Evolutionary conservation across 2,329 filamentous ascomycete species (phyloP), one percentile per base, ranked within the genome.

Genomic region (Teratosphaeriaceae sp.): DNA sequence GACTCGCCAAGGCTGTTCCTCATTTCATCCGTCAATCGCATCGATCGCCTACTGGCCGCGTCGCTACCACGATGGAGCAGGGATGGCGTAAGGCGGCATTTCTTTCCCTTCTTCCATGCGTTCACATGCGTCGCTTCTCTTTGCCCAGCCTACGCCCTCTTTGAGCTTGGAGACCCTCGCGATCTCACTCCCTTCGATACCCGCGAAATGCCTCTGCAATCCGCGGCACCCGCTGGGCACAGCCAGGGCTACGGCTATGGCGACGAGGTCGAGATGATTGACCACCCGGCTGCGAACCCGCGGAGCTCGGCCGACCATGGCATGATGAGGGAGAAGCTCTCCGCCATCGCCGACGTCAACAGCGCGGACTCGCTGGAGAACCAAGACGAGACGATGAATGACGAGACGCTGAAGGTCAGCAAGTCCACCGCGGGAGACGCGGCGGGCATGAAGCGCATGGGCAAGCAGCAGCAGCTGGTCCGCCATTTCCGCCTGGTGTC

Each of bases 381-480:
- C 19, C 35, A 22, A 8, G 35, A 38, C 22, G 35, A 23, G 20
- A 15, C 22, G 5, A 13, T 15, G 22, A 6, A 4, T n/a, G 35
- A 38, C 22, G 35, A 23, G 20, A 15, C 22, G 5, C 15, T 15
- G 22, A 6, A 4, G 16, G 6, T 18, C 3, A 38, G 19, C 35
- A 38, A 38, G n/a, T 39, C 37, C 3, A 39, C 37, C 13, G 15
- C 24, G 3, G 18, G 8, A 21, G 68, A 71, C 46, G 57, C 63
- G 24, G 50, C 54, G 11, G 63, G 73, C 43, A 68, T 73, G 64
- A 58, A 59, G 24, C 65, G 69, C 15, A 59, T 73, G 63, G 70
- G 70, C 21, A 73, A 72, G 54, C 56, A 63, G 22, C 69, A 71
- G 40, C 65, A 72, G 30, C 61, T 73, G 50, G 65, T 65, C 65